Conservation (phyloP, 768 basidiomycete genomes). For the Lentinula guzmanii region DNA sequence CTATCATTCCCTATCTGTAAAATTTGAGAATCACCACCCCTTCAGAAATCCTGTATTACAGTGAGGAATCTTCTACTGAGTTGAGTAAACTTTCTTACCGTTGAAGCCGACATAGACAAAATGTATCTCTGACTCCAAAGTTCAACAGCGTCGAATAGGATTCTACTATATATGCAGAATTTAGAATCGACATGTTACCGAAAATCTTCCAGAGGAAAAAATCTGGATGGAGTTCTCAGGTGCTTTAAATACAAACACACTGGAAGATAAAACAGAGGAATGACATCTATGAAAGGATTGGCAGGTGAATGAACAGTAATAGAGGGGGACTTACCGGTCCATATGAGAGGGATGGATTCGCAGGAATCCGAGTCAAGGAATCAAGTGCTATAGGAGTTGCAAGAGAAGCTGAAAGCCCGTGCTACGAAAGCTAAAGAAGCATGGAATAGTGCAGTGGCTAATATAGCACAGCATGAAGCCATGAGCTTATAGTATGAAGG, state of each 20-base stretch:
- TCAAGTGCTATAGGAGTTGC: constrained; percentile 27
- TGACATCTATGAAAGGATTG: constrained; percentile 41
- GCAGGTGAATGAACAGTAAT: background rate
- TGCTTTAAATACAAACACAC: constrained; percentile 24
- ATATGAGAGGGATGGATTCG: constrained; percentile 52
- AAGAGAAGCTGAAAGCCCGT: constrained; percentile 43
- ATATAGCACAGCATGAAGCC: constrained; percentile 10
- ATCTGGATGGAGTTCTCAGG: too few species aligned
- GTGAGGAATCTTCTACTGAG: too few species aligned
- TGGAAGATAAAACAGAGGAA: constrained; percentile 49
- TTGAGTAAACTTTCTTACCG: too few species aligned
- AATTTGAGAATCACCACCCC: constrained; percentile 49
- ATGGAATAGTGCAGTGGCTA: background rate
- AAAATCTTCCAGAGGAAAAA: constrained; percentile 19
- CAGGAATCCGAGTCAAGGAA: constrained; percentile 39
- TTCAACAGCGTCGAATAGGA: constrained; percentile 44
- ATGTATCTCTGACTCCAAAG: constrained; percentile 16
- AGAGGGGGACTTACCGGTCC: constrained; percentile 44
- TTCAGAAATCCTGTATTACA: too few species aligned
- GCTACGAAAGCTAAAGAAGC: constrained; percentile 18
- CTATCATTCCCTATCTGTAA: constrained; percentile 39
- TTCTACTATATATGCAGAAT: constrained; percentile 49
- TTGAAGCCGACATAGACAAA: too few species aligned
- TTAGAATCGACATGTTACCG: constrained; percentile 50
- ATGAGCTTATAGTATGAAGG: background rate